A percentile compares a stretch with the other conserved stretches of the same genome.
phyloP scores from a whole-genome alignment of 768 basidiomycete genomes.

The Megacollybia marginata region DNA sequence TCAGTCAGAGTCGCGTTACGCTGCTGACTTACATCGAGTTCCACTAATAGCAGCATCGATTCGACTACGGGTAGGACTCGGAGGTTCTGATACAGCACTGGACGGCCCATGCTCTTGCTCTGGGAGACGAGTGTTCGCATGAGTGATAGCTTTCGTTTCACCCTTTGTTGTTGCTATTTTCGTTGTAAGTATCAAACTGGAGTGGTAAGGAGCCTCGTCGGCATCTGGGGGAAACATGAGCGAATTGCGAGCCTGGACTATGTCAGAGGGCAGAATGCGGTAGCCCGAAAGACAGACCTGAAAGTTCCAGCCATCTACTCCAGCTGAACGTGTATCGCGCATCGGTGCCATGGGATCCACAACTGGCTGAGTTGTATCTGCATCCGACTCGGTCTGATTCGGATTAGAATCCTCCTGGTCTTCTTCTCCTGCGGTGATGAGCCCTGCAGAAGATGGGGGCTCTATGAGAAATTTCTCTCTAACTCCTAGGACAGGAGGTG shows the following conservation, averaged over 20 bases:
- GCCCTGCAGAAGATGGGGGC: conserved; percentile 43
- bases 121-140: conserved; percentile 75
- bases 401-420: conserved; percentile 19
- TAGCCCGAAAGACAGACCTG: conserved; percentile 40
- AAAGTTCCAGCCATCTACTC: conserved; percentile 79
- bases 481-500: conserved; percentile 53
- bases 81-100: conserved; percentile 49
- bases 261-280: background rate
- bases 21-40: conserved; percentile 64
- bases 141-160: conserved; percentile 60
- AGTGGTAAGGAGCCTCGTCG: conserved; percentile 72
- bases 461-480: conserved; percentile 62
- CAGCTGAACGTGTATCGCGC: conserved; percentile 65
- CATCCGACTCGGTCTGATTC: conserved; percentile 8
- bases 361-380: conserved; percentile 8
- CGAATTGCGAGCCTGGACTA: conserved; percentile 77
- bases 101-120: conserved; percentile 55
- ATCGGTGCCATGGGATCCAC: conserved; percentile 74
- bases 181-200: conserved; percentile 21
- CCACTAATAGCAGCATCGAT: conserved; percentile 92
- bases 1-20: conserved; percentile 5
- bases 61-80: conserved; percentile 85
- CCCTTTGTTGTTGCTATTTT: conserved; percentile 21
- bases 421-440: conserved; percentile 35
- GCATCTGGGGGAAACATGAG: conserved; percentile 95